Percentiles rank a stretch among this genome's conserved stretches.
phyloP scores from a whole-genome alignment of 352 stramenopile species.

The Pythium myriotylum region DNA sequence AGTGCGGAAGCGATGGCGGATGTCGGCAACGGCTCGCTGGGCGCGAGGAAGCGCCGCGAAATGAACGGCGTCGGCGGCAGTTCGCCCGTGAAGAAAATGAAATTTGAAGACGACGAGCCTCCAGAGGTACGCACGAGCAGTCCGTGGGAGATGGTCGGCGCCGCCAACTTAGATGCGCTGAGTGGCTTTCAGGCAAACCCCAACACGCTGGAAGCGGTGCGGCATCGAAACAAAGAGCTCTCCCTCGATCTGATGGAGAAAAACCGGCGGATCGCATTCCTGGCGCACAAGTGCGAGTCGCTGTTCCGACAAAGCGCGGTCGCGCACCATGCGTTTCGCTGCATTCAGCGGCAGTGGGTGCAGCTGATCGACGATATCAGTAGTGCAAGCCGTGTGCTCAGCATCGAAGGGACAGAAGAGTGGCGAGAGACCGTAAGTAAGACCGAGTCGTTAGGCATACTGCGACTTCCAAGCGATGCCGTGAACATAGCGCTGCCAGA shows the following conservation, averaged over 20 bases:
- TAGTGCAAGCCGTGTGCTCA: slow-evolving; percentile 27
- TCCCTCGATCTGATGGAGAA: slow-evolving; percentile 80
- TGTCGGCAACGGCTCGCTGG: slow-evolving; percentile 23
- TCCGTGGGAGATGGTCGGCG: neutral
- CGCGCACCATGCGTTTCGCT: slow-evolving; percentile 51
- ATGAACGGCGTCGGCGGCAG: slow-evolving; percentile 20
- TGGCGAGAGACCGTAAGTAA: slow-evolving; percentile 41
- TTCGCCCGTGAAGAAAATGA: slow-evolving; percentile 63
- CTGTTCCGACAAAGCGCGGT: slow-evolving; percentile 61
- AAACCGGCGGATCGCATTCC: slow-evolving; percentile 73
- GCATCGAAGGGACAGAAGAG: slow-evolving; percentile 13
- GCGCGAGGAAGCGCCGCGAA: slow-evolving; percentile 49
- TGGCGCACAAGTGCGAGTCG: slow-evolving; percentile 68
- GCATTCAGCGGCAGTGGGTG: slow-evolving; percentile 63
- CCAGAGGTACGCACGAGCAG: slow-evolving; percentile 37
- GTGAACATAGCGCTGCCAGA: slow-evolving; percentile 61
- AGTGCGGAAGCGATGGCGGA: slow-evolving; percentile 23
- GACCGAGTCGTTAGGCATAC: slow-evolving; percentile 47
- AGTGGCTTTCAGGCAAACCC: slow-evolving; percentile 51
- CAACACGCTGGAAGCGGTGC: slow-evolving; percentile 74
- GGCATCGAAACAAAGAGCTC: slow-evolving; percentile 74
- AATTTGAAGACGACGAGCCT: slow-evolving; percentile 59
- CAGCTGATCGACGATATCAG: slow-evolving; percentile 65
- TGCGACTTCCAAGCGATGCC: slow-evolving; percentile 42
- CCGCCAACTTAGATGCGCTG: neutral